Conservation (phyloP, 2,329 filamentous ascomycete genomes). For the Akanthomyces lecanii region DNA sequence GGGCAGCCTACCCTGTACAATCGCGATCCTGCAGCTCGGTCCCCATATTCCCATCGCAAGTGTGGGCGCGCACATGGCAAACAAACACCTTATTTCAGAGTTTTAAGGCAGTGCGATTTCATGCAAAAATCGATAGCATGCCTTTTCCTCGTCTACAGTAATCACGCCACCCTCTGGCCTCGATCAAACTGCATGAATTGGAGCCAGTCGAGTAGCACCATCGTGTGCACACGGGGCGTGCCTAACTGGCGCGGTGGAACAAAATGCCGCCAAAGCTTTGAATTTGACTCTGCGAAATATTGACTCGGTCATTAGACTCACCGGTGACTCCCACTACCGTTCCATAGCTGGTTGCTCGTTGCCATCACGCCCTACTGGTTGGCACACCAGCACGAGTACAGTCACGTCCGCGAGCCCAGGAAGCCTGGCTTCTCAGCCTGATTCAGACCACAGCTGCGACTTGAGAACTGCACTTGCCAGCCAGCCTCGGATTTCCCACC, state of each 20-base stretch:
- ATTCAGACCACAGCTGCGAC: too few species aligned
- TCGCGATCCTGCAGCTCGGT: not conserved
- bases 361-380: too few species aligned
- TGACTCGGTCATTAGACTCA: not conserved
- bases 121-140: not conserved
- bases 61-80: not conserved
- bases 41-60: not conserved
- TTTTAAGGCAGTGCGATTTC: not conserved
- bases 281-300: too few species aligned
- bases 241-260: too few species aligned
- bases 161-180: not conserved
- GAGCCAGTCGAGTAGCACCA: not conserved
- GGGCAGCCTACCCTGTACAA: not conserved
- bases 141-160: not conserved
- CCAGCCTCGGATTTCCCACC: too few species aligned
- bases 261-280: too few species aligned
- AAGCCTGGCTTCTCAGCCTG: too few species aligned
- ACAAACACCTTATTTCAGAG: not conserved
- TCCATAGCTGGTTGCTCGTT: too few species aligned
- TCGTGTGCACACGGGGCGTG: not conserved
- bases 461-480: too few species aligned
- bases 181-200: not conserved
- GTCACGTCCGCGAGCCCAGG: too few species aligned
- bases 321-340: too few species aligned
- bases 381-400: too few species aligned